Evolutionary conservation across 768 basidiomycete species (phyloP), one percentile per base, ranked within the genome.

Genomic region (Chlorophyllum brunneum): DNA sequence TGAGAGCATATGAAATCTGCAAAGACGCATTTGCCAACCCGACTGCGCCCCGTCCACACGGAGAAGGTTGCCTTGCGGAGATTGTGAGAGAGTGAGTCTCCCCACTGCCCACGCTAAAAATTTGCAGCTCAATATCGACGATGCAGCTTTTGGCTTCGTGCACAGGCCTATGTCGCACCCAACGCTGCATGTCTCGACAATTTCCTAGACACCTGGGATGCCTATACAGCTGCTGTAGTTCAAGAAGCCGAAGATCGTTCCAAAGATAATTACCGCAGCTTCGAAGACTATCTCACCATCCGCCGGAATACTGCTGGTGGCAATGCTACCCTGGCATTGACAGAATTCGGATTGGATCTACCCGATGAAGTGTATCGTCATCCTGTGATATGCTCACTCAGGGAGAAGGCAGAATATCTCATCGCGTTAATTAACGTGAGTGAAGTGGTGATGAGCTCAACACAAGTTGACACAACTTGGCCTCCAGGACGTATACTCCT

Each of bases 291-390:
- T 61, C 70, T 83, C 49, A 55, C 64, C 11, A 66, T 82, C 38
- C 73, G 83, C 40, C 72, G 82, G 26, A 73, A 80, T 46, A 81
- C 79, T 9, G 77, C 74, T 48, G 81, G 75, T 7, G 76, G 72
- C 58, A 76, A 76, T 51, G 75, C 79, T 0, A 70, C 76, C 45
- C 76, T 78, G 54, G 73, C 72, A 13, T 65, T 81, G 3, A 76
- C 77, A 51, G 81, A 85, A 57, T 80, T 81, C 49, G 77, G 77
- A 2, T 71, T 83, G 31, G 74, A 81, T 57, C 61, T 85, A 20
- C 79, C 81, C 0, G 75, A 81, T 20, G 70, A 78, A 47, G 76
- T 82, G 54, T 68, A 77, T 54, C 67, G 72, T n/a, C 75, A 84
- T 63, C 77, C 79, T 1, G 59, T 68, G 39, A 68, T 85, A 34